Base-by-base conservation (phyloP, 129 eudicot species). In the Helichrysum umbraculigerum region DNA sequence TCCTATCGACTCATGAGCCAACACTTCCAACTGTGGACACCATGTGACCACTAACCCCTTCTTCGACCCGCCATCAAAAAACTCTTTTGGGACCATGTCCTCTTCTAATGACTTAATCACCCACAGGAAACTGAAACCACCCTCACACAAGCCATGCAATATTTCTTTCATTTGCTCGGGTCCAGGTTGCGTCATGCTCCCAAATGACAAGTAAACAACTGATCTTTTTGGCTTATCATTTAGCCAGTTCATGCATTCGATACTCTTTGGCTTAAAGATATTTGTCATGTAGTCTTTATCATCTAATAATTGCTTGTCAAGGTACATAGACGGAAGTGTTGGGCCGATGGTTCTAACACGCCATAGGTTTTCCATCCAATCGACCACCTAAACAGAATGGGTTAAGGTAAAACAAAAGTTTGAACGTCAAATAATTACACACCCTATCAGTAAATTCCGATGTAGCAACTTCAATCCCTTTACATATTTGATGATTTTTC, bases 11-110 rank as follows among this genome's bases (percentile, higher is more conserved):
- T 68, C 77, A 30, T 83, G 86, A 6, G 80, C 75, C 47, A 83
- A 72, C n/a, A 83, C 86, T 76, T 78, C 74, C 56, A 82, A 50
- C 37, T 83, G 86, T 1, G 83, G 81, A 76, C 81, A 72, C 86
- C 86, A 83, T 51, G 72, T 20, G 65, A 83, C 83, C 4, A 83
- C 67, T 66, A 83, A 74, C 4, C 86, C 83, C 3, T 74, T 68
- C 57, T 68, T 50, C 3, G 70, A 66, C 28, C 10, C 5, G 1
- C 69, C 72, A 51, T 73, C 34, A 2, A 66, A 22, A 6, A 60
- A 73, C 7, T 83, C 71, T 37, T 68, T 41, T 1, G 71, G 66
- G 4, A 78, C 41, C 57, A 60, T 61, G 28, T 19, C 57, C 39
- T 73, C 70, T 78, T 78, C 69, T 2, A 68, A 59, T 16, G 80